phyloP scores from a whole-genome alignment of 768 basidiomycete genomes.

The Leccinum longicurvipes region DNA sequence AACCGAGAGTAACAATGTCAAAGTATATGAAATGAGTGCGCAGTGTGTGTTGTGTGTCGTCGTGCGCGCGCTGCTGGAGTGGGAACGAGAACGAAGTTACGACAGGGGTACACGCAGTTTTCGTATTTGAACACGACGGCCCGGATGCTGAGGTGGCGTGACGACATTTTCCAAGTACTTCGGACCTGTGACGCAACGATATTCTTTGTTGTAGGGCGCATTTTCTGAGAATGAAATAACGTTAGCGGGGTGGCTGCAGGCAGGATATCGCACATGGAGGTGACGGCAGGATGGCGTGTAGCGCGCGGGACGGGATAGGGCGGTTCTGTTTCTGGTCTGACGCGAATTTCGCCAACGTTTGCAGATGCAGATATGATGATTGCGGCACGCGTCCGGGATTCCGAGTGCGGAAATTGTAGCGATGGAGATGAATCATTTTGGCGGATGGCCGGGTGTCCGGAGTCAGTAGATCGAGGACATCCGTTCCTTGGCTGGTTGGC shows the following conservation, averaged over 20 bases:
- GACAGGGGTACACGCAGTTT: conserved; percentile 11
- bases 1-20: background rate
- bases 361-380: no score
- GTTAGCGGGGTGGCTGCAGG: background rate
- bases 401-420: conserved; percentile 11
- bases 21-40: conserved; percentile 15
- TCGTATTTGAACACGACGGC: conserved; percentile 5
- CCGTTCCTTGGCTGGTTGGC: no score
- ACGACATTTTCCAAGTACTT: no score
- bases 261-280: background rate
- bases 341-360: background rate
- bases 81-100: conserved; percentile 11
- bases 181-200: background rate
- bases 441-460: conserved; percentile 6
- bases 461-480: conserved; percentile 1
- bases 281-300: background rate
- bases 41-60: background rate
- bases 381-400: background rate
- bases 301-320: background rate
- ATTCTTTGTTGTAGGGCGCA: no score
- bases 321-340: background rate
- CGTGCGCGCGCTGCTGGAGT: conserved; percentile 8
- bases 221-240: conserved; percentile 14
- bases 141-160: no score
- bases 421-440: background rate